phyloP scores from a whole-genome alignment of 768 basidiomycete species.

The Mycena sanguinolenta region DNA sequence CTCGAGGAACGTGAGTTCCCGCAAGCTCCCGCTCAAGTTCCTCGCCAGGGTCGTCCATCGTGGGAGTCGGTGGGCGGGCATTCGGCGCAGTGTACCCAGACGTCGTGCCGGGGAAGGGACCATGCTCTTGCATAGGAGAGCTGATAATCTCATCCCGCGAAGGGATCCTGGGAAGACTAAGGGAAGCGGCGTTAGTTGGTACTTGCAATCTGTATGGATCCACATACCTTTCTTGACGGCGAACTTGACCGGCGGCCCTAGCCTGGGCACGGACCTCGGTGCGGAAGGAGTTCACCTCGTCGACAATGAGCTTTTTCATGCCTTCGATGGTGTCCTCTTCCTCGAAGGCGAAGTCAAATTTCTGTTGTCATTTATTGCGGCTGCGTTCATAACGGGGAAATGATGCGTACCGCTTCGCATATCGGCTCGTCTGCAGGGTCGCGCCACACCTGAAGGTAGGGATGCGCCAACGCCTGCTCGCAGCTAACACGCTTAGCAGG shows the following conservation, averaged over 20 bases:
- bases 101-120: conserved; percentile 73
- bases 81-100: conserved; percentile 71
- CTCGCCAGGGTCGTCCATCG: conserved; percentile 88
- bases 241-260: conserved; percentile 77
- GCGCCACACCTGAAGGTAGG: conserved; percentile 97
- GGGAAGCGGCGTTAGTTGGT: conserved; percentile 14
- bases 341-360: conserved; percentile 97
- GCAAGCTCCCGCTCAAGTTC: conserved; percentile 91
- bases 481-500: conserved; percentile 97
- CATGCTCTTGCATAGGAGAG: conserved; percentile 79
- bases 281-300: conserved; percentile 92
- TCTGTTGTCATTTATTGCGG: conserved; percentile 54
- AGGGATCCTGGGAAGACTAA: conserved; percentile 84
- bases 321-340: conserved; percentile 97
- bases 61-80: conserved; percentile 69
- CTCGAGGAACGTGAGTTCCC: conserved; percentile 67
- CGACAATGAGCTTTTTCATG: conserved; percentile 95
- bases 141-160: conserved; percentile 84
- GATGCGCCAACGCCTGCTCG: conserved; percentile 93
- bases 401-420: conserved; percentile 75
- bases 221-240: conserved; percentile 80
- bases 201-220: conserved; percentile 42
- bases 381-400: not conserved
- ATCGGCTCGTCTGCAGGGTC: conserved; percentile 95
- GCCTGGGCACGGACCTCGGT: conserved; percentile 90